A percentile compares a stretch with the other conserved stretches of the same genome.
Evolutionary conservation across 768 basidiomycete genomes (phyloP).

Genomic region (Trametes gibbosa): DNA sequence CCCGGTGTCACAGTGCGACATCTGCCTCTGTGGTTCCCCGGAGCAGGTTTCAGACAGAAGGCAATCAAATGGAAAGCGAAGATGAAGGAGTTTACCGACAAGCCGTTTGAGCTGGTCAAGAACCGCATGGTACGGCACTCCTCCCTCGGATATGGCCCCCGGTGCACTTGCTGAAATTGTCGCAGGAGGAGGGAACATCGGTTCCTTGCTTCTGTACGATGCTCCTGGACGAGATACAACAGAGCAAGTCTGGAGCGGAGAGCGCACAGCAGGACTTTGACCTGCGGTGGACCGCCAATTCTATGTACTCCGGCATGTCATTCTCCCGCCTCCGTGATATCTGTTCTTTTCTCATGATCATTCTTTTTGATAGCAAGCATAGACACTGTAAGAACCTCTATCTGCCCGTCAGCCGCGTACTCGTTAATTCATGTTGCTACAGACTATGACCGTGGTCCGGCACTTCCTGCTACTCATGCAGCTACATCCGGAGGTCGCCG

Average conservation of each 20-base stretch:
- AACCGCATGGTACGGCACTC: constrained; percentile 49
- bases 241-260: constrained; percentile 28
- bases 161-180: not conserved
- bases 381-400: constrained; percentile 49
- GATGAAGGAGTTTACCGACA: constrained; percentile 64
- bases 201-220: constrained; percentile 44
- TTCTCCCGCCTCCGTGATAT: not conserved
- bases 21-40: constrained; percentile 66
- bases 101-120: constrained; percentile 59
- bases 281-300: constrained; percentile 79
- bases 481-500: constrained; percentile 52
- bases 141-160: not conserved
- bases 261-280: constrained; percentile 52
- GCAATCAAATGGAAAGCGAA: constrained; percentile 60
- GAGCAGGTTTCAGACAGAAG: constrained; percentile 62
- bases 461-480: constrained; percentile 72
- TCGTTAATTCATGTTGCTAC: not conserved
- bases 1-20: constrained; percentile 39
- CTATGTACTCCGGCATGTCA: constrained; percentile 58
- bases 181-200: constrained; percentile 36
- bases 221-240: constrained; percentile 46
- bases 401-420: constrained; percentile 8
- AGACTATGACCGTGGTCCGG: constrained; percentile 54
- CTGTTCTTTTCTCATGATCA: not conserved
- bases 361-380: constrained; percentile 43